Evolutionary conservation across 129 eudicot genomes (phyloP).

Genomic region (Saposhnikovia divaricata): DNA sequence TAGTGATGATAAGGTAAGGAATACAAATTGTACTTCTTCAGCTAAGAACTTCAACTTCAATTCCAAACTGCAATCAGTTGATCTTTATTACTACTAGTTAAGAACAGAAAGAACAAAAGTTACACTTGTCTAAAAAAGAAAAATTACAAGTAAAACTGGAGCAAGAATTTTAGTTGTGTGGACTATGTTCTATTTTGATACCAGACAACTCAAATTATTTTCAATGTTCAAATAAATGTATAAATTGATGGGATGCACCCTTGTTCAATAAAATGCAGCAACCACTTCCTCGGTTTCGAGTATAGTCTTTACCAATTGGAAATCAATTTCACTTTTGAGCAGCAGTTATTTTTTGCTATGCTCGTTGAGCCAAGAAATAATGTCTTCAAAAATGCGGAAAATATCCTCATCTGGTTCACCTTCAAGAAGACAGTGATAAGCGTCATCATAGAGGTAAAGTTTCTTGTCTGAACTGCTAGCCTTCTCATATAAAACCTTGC

Average conservation of each 20-base stretch:
- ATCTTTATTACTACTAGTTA: background rate
- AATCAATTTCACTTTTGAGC: background rate
- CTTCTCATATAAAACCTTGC: constrained; percentile 73
- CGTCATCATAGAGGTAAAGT: constrained; percentile 58
- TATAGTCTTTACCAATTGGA: background rate
- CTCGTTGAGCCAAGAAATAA: constrained; percentile 72
- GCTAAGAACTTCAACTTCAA: background rate
- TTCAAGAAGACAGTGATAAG: constrained; percentile 72
- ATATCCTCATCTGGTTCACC: constrained; percentile 88
- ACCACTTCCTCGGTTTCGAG: background rate
- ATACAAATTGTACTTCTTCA: background rate
- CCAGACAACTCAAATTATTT: background rate
- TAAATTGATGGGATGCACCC: background rate
- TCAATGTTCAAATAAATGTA: background rate
- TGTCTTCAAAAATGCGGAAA: constrained; percentile 47
- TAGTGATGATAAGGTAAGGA: background rate
- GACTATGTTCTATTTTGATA: background rate
- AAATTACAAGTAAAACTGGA: background rate
- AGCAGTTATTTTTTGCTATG: constrained; percentile 24
- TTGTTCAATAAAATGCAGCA: background rate
- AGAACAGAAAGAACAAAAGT: background rate
- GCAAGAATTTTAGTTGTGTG: background rate
- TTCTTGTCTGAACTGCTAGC: constrained; percentile 83
- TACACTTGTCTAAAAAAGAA: background rate
- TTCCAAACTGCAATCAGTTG: background rate